These are phyloP conservation scores for Didymosphaeria variabile DNA, from an alignment of 2,329 filamentous ascomycete genomes.

Conservation along the genomic window DNA sequence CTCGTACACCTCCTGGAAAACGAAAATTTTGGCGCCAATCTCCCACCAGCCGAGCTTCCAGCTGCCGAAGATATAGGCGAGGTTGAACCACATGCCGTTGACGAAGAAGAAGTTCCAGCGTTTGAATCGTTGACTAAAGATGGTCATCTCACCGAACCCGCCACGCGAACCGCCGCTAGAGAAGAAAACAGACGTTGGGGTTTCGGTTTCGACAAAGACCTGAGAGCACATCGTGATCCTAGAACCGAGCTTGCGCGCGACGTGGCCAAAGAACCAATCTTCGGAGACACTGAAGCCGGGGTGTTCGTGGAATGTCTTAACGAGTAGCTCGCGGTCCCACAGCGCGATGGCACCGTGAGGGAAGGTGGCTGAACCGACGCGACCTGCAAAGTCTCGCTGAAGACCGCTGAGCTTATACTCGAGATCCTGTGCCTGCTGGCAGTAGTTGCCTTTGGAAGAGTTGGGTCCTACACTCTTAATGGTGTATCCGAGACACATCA, in stretches of 20 bases:
- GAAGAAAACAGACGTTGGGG: conserved; percentile 56
- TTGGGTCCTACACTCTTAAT: conserved; percentile 57
- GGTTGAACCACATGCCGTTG: conserved; percentile 59
- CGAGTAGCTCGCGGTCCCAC: conserved; percentile 58
- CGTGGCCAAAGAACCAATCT: conserved; percentile 64
- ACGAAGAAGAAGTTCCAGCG: conserved; percentile 65
- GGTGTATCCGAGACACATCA: conserved; percentile 60
- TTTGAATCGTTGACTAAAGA: conserved; percentile 61
- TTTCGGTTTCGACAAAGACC: conserved; percentile 62
- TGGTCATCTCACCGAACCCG: conserved; percentile 63
- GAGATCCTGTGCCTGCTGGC: conserved; percentile 61
- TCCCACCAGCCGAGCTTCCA: conserved; percentile 62
- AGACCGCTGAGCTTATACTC: conserved; percentile 63
- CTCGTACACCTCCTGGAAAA: conserved; percentile 60
- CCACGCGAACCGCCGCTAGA: conserved; percentile 53
- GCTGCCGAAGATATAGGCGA: conserved; percentile 56
- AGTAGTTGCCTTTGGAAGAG: conserved; percentile 48
- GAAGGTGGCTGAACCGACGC: conserved; percentile 59
- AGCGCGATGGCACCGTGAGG: conserved; percentile 62
- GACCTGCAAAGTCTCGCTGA: conserved; percentile 55
- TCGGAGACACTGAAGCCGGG: conserved; percentile 61
- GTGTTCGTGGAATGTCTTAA: conserved; percentile 58
- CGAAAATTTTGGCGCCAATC: conserved; percentile 60
- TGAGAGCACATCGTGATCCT: conserved; percentile 60
- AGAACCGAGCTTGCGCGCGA: conserved; percentile 55